Evolutionary conservation across 108 stramenopile genomes (phyloP).

Genomic region (Cyclotella sp.): DNA sequence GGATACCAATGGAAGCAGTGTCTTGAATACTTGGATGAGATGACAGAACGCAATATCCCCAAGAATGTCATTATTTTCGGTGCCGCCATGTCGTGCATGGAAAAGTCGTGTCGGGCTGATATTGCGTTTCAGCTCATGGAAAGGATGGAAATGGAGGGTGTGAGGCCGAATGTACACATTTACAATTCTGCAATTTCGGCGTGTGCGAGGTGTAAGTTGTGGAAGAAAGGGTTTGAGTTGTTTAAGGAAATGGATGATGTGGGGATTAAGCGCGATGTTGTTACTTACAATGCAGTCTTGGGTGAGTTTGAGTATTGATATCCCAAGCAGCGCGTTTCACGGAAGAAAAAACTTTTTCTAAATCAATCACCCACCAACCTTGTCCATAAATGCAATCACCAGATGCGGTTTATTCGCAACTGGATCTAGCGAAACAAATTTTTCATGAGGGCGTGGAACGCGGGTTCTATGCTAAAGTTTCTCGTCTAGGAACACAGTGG

Average conservation of each 20-base stretch:
- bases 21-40: slow-evolving; percentile 90
- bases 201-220: slow-evolving; percentile 84
- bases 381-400: not conserved
- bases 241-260: slow-evolving; percentile 83
- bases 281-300: slow-evolving; percentile 86
- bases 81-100: slow-evolving; percentile 91
- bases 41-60: slow-evolving; percentile 85
- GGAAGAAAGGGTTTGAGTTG: slow-evolving; percentile 83
- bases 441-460: slow-evolving; percentile 83
- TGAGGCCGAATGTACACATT: slow-evolving; percentile 85
- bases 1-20: slow-evolving; percentile 90
- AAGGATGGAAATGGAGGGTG: slow-evolving; percentile 81
- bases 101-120: slow-evolving; percentile 86
- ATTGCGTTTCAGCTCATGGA: slow-evolving; percentile 89
- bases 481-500: slow-evolving; percentile 85
- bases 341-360: not conserved
- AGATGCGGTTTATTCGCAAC: slow-evolving; percentile 83
- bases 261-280: slow-evolving; percentile 76
- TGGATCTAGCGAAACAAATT: slow-evolving; percentile 71
- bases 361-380: no score
- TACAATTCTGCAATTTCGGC: slow-evolving; percentile 88
- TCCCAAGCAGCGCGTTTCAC: not conserved
- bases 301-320: slow-evolving; percentile 28
- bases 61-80: slow-evolving; percentile 93
- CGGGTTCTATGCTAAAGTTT: slow-evolving; percentile 86